Conservation (phyloP, 352 stramenopile genomes). For the Phytophthora tentaculata region DNA sequence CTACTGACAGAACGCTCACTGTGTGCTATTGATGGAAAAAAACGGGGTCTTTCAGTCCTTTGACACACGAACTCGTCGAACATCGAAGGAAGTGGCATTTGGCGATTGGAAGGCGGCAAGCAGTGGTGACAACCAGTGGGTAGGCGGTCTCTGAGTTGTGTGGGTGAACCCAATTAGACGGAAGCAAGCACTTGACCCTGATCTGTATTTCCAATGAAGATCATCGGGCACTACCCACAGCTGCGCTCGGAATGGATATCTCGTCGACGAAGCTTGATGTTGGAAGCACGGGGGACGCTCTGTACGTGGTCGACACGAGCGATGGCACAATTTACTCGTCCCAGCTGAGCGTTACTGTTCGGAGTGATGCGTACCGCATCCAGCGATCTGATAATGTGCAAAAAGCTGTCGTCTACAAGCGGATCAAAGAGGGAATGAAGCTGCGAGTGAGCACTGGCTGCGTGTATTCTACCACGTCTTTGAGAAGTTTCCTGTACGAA, state of each 20-base stretch:
- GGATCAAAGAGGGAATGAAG: neutral
- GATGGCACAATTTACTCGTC: constrained; percentile 15
- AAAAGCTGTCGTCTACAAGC: neutral
- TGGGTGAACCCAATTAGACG: constrained; percentile 13
- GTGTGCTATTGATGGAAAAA: constrained; percentile 22
- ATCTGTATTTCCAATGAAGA: constrained; percentile 42
- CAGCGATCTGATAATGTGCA: neutral
- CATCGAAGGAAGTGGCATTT: constrained; percentile 22
- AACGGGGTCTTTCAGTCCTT: constrained; percentile 30
- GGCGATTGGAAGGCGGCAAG: neutral
- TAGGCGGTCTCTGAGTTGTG: constrained; percentile 19
- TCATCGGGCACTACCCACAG: constrained; percentile 34
- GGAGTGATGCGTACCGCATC: constrained; percentile 53
- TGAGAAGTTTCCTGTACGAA: constrained; percentile 63
- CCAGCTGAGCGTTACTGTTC: constrained; percentile 44
- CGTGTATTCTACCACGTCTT: constrained; percentile 59
- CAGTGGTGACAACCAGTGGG: constrained; percentile 10
- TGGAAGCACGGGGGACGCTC: constrained; percentile 24
- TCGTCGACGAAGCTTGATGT: neutral
- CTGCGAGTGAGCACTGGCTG: constrained; percentile 24
- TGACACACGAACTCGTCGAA: constrained; percentile 28
- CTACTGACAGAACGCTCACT: constrained; percentile 25
- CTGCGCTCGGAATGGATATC: neutral
- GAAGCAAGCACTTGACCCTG: constrained; percentile 4
- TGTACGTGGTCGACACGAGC: constrained; percentile 39